Percentiles rank a stretch among this genome's conserved stretches.
These are phyloP conservation scores for Citrullus mucosospermus DNA, from an alignment of 306 rosid genomes.

Conservation along the genomic window DNA sequence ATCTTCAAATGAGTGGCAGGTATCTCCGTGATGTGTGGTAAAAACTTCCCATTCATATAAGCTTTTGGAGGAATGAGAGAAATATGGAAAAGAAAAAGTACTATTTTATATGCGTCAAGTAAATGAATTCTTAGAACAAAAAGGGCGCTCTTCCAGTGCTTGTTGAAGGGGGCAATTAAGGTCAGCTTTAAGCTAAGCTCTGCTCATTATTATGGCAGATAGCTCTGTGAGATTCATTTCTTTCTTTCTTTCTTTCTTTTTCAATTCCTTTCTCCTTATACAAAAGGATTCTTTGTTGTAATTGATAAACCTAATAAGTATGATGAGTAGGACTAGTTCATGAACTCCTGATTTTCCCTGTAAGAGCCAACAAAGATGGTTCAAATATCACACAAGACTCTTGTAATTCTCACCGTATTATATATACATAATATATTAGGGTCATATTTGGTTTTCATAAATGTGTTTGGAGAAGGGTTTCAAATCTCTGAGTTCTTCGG, in stretches of 20 bases:
- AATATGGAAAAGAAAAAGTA: background rate
- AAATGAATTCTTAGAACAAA: background rate
- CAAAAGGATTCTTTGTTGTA: conserved; percentile 41
- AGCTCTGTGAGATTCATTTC: conserved; percentile 4
- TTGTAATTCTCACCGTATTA: background rate
- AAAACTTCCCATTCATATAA: background rate
- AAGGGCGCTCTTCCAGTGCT: background rate
- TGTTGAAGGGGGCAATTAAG: conserved; percentile 2
- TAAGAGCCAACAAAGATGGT: conserved; percentile 43
- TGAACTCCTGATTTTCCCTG: conserved; percentile 18
- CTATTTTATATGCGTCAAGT: background rate
- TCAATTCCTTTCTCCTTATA: background rate
- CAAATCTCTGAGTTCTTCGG: no score
- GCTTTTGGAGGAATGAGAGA: background rate
- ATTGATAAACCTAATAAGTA: conserved; percentile 15
- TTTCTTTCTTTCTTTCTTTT: background rate
- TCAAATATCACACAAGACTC: conserved; percentile 18
- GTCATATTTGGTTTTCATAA: background rate
- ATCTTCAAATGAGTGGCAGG: conserved; percentile 73
- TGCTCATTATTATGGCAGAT: background rate
- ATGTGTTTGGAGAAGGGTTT: background rate
- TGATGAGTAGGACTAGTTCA: conserved; percentile 26
- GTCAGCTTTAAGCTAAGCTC: background rate
- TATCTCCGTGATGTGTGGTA: conserved; percentile 97
- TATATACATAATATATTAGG: background rate